A percentile compares a stretch with the other conserved stretches of the same genome.
Evolutionary conservation across 1,284 basidiomycete genomes (phyloP).

Genomic region (Pseudozyma tsukubaensis): DNA sequence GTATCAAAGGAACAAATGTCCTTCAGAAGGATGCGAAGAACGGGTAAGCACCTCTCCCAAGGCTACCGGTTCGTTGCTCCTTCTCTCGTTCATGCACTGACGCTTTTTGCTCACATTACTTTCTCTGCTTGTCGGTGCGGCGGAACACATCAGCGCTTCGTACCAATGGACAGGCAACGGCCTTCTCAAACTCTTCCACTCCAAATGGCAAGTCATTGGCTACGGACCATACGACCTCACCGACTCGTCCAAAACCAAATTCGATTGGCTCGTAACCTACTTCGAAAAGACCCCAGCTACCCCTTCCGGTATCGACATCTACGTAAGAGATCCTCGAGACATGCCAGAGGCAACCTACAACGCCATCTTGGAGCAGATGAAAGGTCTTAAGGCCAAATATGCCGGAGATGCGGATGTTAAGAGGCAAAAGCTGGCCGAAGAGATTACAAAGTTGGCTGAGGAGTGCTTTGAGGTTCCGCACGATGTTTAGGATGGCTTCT

Average conservation of each 20-base stretch:
- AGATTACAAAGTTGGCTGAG: constrained; percentile 34
- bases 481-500: constrained; percentile 15
- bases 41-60: constrained; percentile 26
- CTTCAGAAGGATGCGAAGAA: constrained; percentile 45
- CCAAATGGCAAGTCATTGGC: constrained; percentile 51
- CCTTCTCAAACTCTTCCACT: constrained; percentile 46
- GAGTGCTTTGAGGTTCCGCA: constrained; percentile 41
- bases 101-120: background rate
- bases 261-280: constrained; percentile 51
- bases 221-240: constrained; percentile 48
- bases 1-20: constrained; percentile 50
- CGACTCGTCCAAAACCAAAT: constrained; percentile 30
- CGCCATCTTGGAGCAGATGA: constrained; percentile 30
- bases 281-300: constrained; percentile 51
- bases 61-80: background rate
- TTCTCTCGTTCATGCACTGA: background rate
- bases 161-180: constrained; percentile 54
- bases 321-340: constrained; percentile 36
- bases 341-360: constrained; percentile 36
- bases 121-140: background rate
- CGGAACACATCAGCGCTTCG: constrained; percentile 23
- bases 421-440: constrained; percentile 25
- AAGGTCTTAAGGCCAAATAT: constrained; percentile 26
- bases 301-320: constrained; percentile 44
- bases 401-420: constrained; percentile 23